A percentile compares a stretch with the other conserved stretches of the same genome.
phyloP scores from a whole-genome alignment of 106 monocot genomes.

The Vanilla planifolia region DNA sequence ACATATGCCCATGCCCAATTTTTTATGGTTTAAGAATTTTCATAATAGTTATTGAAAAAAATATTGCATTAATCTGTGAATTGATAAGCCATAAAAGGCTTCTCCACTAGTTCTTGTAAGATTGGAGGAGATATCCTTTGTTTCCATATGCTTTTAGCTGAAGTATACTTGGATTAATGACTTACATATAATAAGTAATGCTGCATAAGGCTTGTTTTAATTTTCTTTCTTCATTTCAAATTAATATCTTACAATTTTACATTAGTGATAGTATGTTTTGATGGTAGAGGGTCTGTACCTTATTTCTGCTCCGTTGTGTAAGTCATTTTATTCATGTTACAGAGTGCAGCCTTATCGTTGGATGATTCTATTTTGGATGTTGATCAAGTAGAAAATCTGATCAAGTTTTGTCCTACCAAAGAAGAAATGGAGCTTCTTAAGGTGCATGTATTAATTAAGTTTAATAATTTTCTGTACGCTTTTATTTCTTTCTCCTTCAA shows the following conservation, averaged over 20 bases:
- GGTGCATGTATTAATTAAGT: slow-evolving; percentile 6
- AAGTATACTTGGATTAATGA: too few species aligned
- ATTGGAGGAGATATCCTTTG: too few species aligned
- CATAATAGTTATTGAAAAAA: too few species aligned
- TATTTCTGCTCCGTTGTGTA: not conserved
- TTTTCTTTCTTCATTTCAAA: too few species aligned
- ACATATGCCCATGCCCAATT: too few species aligned
- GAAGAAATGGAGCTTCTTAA: slow-evolving; percentile 32
- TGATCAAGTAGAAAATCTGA: slow-evolving; percentile 30
- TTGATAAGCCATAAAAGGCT: too few species aligned
- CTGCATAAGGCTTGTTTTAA: too few species aligned
- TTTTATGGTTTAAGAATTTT: too few species aligned
- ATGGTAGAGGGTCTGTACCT: not conserved
- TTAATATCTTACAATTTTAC: not conserved
- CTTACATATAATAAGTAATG: too few species aligned
- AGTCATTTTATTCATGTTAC: not conserved
- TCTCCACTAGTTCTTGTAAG: too few species aligned
- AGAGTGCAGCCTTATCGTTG: slow-evolving; percentile 22
- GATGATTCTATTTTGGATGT: slow-evolving; percentile 21
- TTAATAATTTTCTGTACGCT: not conserved
- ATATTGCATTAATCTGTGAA: too few species aligned
- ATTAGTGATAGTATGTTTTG: not conserved
- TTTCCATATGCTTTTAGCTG: too few species aligned
- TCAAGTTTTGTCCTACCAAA: slow-evolving; percentile 30
- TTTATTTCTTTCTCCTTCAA: not conserved